Base-by-base conservation (phyloP, 257 asterid species). In the Rehmannia glutinosa region DNA sequence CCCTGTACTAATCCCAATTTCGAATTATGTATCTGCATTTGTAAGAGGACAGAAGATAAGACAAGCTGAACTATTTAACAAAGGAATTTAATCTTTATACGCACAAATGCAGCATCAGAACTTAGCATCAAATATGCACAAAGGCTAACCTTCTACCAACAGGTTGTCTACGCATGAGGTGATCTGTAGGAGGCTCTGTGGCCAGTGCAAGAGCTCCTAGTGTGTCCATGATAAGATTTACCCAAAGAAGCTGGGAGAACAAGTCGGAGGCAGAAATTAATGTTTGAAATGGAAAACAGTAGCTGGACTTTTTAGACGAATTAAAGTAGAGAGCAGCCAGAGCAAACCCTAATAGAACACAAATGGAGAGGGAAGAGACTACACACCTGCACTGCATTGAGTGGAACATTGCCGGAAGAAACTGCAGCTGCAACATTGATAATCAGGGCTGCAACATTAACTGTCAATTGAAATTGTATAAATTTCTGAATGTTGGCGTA, bases 121-220 rank as follows among this genome's bases (percentile, higher is more conserved):
- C 25, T 33, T 13, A n/a, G 47, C 23, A 42, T 53, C 28, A 50
- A 28, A 47, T 45, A 64, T 5, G 57, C 53, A 42, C 53, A 54
- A 27, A 66, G 68, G 64, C 88, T 73, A 55, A 93, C 99, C 96
- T 90, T 86, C 97, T 82, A 74, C 99, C 97, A 68, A 93, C 99
- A 6, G 99, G 99, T 62, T 84, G 32, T 77, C 96, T 80, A 10
- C 39, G 74, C 99, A 93, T 93, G 70, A 93, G 92, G 74, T 93
- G 96, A 77, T 93, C 96, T 1, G 99, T 93, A 27, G 99, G 97
- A 72, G 95, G 90, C 58, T 93, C 99, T 0, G 99, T 93, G 45
- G 97, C 99, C 59, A 93, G 82, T 56, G 99, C 99, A 45, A 93
- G 95, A 24, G 99, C 99, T 39, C 99, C 99, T 17, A 93, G 85